phyloP scores from a whole-genome alignment of 2,329 filamentous ascomycete genomes.

The Rachicladosporium sp. region DNA sequence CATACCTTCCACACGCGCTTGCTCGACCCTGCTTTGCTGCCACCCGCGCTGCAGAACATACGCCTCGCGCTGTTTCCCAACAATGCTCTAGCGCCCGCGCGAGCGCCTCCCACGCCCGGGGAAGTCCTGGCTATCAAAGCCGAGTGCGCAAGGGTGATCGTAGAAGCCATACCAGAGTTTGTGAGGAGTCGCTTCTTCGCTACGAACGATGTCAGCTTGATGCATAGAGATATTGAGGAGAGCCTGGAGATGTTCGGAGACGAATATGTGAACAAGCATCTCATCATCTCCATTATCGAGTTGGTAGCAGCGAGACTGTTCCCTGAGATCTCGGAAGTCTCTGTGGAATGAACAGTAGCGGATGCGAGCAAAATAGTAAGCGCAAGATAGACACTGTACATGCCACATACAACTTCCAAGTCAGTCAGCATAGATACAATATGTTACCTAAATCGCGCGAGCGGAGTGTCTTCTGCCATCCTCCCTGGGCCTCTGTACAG shows the following conservation, averaged over 20 bases:
- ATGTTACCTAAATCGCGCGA: no score
- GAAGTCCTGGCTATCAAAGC: slow-evolving; percentile 51
- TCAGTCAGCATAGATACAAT: no score
- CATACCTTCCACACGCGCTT: slow-evolving; percentile 4
- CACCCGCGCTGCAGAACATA: slow-evolving; percentile 48
- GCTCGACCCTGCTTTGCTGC: slow-evolving; percentile 27
- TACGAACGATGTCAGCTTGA: slow-evolving; percentile 13
- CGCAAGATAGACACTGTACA: not conserved
- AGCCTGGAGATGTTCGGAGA: slow-evolving; percentile 62
- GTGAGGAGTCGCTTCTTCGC: slow-evolving; percentile 35
- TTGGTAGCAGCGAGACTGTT: slow-evolving; percentile 67
- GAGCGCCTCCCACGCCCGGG: slow-evolving; percentile 46
- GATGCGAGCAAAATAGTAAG: not conserved
- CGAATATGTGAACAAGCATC: slow-evolving; percentile 82
- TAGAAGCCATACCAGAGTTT: slow-evolving; percentile 34
- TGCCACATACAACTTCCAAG: no score
- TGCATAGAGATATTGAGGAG: slow-evolving; percentile 36
- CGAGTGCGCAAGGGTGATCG: slow-evolving; percentile 51
- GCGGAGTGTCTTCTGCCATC: no score
- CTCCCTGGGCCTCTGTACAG: no score
- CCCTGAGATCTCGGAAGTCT: slow-evolving; percentile 67
- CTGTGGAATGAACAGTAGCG: slow-evolving; percentile 21
- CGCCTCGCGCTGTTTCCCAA: slow-evolving; percentile 77
- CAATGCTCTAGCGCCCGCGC: slow-evolving; percentile 58
- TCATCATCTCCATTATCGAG: slow-evolving; percentile 74